These are phyloP conservation scores for Prosopis cineraria DNA, from an alignment of 306 rosid species.

Conservation along the genomic window DNA sequence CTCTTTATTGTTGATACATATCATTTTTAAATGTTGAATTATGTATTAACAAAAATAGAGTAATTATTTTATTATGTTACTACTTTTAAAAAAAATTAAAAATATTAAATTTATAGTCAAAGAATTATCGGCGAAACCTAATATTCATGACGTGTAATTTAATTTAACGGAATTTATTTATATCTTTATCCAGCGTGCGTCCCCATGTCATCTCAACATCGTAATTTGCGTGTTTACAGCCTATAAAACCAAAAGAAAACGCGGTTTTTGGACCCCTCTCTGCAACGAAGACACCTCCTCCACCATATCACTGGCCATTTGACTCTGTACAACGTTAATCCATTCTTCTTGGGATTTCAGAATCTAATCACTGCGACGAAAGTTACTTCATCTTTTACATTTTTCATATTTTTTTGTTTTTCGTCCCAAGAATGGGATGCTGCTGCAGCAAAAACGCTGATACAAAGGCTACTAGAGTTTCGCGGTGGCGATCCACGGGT, in stretches of 20 bases:
- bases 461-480: slow-evolving; percentile 57
- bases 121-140: too few relatives aligned
- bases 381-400: not conserved
- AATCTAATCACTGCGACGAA: not conserved
- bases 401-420: not conserved
- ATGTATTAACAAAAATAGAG: too few relatives aligned
- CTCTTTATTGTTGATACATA: too few relatives aligned
- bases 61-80: too few relatives aligned
- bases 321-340: not conserved
- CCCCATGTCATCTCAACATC: not conserved
- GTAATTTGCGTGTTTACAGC: not conserved
- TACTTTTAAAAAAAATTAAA: too few relatives aligned
- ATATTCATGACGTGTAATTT: too few relatives aligned
- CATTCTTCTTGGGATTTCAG: not conserved
- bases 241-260: slow-evolving; percentile 9
- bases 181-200: not conserved
- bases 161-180: not conserved
- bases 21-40: too few relatives aligned
- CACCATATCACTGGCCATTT: not conserved
- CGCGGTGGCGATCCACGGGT: slow-evolving; percentile 98
- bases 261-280: slow-evolving; percentile 20
- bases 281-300: not conserved
- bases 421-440: slow-evolving; percentile 67
- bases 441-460: slow-evolving; percentile 62
- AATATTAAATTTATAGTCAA: too few relatives aligned